Evolutionary conservation across 2,329 filamentous ascomycete species (phyloP).

Genomic region (Aspergillus novofumigatus): DNA sequence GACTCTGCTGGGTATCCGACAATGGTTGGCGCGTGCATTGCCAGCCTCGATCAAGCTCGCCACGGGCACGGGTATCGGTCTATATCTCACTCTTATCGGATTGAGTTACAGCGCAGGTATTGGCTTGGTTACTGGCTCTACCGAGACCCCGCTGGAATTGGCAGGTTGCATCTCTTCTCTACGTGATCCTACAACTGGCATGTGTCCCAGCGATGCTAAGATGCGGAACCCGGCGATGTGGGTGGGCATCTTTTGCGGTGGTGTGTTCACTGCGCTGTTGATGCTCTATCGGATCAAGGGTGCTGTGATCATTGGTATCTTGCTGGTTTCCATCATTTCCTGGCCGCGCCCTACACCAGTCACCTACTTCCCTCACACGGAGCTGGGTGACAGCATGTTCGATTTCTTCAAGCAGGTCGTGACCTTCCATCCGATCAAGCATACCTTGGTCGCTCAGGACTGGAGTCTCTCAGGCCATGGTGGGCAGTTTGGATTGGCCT

Average conservation of each 20-base stretch:
- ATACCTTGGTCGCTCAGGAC: slow-evolving; percentile 65
- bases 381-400: slow-evolving; percentile 65
- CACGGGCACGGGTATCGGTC: slow-evolving; percentile 77
- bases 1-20: slow-evolving; percentile 74
- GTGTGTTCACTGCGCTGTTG: slow-evolving; percentile 71
- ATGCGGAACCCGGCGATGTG: slow-evolving; percentile 83
- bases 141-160: slow-evolving; percentile 65
- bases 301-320: slow-evolving; percentile 76
- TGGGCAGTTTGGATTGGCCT: slow-evolving; percentile 73
- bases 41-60: slow-evolving; percentile 82
- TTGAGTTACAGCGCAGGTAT: slow-evolving; percentile 78
- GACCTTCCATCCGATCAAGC: slow-evolving; percentile 72
- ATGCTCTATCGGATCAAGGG: slow-evolving; percentile 86
- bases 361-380: slow-evolving; percentile 74
- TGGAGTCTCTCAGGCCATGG: slow-evolving; percentile 68
- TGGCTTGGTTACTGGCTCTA: slow-evolving; percentile 68
- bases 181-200: slow-evolving; percentile 38
- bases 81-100: slow-evolving; percentile 66
- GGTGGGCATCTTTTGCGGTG: slow-evolving; percentile 84
- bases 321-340: slow-evolving; percentile 81
- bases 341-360: slow-evolving; percentile 75
- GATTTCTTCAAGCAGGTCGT: slow-evolving; percentile 87
- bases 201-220: slow-evolving; percentile 63
- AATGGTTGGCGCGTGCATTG: slow-evolving; percentile 82
- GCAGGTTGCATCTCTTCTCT: slow-evolving; percentile 65